Conservation (phyloP, 148 eudicot genomes). For the Fallopia convolvulus region DNA sequence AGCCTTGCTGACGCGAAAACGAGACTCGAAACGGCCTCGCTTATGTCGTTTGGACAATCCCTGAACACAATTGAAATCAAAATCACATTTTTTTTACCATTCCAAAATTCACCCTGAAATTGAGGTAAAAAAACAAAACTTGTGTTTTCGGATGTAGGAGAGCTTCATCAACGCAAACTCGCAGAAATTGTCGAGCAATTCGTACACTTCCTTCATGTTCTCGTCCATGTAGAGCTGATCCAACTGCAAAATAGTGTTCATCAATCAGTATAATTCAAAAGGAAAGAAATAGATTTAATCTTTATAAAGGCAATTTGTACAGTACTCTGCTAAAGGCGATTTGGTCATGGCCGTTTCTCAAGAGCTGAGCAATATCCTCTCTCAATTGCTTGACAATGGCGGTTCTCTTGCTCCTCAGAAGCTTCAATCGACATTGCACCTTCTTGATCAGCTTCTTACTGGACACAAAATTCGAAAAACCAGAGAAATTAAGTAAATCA, state of each 20-base stretch:
- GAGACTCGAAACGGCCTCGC: constrained; percentile 74
- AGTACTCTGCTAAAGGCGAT: constrained; percentile 55
- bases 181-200: constrained; percentile 50
- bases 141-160: constrained; percentile 58
- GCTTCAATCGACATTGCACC: constrained; percentile 62
- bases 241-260: constrained; percentile 28
- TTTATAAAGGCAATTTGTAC: no score
- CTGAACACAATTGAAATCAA: constrained; percentile 17
- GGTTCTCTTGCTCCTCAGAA: constrained; percentile 53
- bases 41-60: constrained; percentile 65
- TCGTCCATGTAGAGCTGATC: constrained; percentile 59
- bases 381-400: constrained; percentile 38
- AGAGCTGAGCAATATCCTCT: constrained; percentile 60
- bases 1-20: constrained; percentile 70
- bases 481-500: background rate
- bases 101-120: no score
- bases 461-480: constrained; percentile 10
- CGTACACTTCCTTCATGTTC: constrained; percentile 36
- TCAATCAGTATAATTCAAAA: background rate
- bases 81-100: background rate
- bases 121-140: no score
- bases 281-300: background rate
- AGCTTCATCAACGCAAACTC: constrained; percentile 53
- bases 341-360: constrained; percentile 42
- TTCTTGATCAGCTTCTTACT: constrained; percentile 66